A percentile compares a stretch with the other conserved stretches of the same genome.
Conservation (phyloP, 805 yeast genomes). For the Starmerella riodocensis region DNA sequence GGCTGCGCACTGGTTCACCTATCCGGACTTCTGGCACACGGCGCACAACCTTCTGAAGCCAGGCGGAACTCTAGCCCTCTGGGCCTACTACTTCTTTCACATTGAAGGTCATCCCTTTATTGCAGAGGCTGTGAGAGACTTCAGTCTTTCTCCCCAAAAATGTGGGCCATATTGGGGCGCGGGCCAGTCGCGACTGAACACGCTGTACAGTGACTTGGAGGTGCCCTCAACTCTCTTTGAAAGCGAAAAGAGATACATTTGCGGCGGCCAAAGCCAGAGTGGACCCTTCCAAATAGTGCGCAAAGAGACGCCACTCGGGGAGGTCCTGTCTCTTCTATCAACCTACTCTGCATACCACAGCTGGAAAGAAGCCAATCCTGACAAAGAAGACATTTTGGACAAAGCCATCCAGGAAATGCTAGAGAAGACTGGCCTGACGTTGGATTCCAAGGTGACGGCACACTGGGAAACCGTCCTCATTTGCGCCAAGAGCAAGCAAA, state of each 20-base stretch:
- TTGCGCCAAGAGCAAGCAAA: constrained; percentile 8
- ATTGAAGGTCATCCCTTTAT: constrained; percentile 41
- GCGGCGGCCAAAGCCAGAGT: constrained; percentile 20
- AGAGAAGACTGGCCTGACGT: constrained; percentile 36
- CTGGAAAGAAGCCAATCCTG: constrained; percentile 37
- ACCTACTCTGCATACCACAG: constrained; percentile 64
- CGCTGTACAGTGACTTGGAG: constrained; percentile 34
- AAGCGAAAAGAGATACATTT: constrained; percentile 27
- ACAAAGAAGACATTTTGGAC: constrained; percentile 37
- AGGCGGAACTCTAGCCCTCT: constrained; percentile 58
- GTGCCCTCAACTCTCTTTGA: constrained; percentile 34
- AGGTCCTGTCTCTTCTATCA: constrained; percentile 39
- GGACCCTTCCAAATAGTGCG: constrained; percentile 19
- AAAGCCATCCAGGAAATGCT: constrained; percentile 35
- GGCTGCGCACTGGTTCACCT: constrained; percentile 74
- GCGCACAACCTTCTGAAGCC: constrained; percentile 39
- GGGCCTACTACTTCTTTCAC: constrained; percentile 69
- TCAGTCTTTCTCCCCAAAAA: constrained; percentile 35
- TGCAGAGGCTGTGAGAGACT: constrained; percentile 39
- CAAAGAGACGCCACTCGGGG: constrained; percentile 29
- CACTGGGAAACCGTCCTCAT: constrained; percentile 36
- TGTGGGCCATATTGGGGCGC: constrained; percentile 70
- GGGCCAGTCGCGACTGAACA: constrained; percentile 47
- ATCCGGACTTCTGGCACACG: constrained; percentile 39
- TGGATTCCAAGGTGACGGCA: constrained; percentile 33